Conservation (phyloP, 805 yeast species). For the Spathaspora arborariae region DNA sequence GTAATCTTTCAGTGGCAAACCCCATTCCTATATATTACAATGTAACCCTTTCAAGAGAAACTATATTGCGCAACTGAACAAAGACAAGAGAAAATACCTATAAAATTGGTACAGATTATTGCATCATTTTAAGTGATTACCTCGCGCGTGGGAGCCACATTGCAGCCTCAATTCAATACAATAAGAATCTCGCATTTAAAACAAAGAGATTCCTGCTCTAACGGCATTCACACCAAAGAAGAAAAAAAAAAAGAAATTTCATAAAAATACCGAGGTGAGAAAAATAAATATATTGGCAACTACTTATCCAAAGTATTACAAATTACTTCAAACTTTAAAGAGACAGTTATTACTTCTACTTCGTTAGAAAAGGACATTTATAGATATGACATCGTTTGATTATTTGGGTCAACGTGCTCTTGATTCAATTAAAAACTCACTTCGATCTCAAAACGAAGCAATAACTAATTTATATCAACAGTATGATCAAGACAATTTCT, state of each 20-base stretch:
- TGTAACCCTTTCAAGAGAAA: not conserved
- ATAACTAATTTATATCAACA: constrained; percentile 42
- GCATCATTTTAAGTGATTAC: not conserved
- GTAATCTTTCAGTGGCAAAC: too few species aligned
- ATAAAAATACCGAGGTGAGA: not conserved
- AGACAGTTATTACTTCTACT: not conserved
- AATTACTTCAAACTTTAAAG: too few species aligned
- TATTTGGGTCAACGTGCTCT: constrained; percentile 6
- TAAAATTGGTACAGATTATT: not conserved
- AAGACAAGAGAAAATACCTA: not conserved
- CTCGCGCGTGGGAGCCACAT: not conserved
- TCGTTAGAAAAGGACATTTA: not conserved
- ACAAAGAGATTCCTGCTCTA: not conserved
- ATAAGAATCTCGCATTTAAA: not conserved
- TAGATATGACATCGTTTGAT: not conserved
- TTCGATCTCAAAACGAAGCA: constrained; percentile 47
- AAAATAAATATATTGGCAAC: not conserved
- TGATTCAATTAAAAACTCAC: constrained; percentile 37
- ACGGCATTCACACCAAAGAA: not conserved
- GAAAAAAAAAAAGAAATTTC: not conserved
- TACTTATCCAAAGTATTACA: not conserved
- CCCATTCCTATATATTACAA: not conserved
- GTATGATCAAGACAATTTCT: constrained; percentile 30
- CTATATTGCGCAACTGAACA: not conserved
- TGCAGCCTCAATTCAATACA: not conserved